A percentile compares a stretch with the other conserved stretches of the same genome.
These are phyloP conservation scores for Yamadazyma dendronema DNA, from an alignment of 1,139 yeast genomes.

Conservation along the genomic window DNA sequence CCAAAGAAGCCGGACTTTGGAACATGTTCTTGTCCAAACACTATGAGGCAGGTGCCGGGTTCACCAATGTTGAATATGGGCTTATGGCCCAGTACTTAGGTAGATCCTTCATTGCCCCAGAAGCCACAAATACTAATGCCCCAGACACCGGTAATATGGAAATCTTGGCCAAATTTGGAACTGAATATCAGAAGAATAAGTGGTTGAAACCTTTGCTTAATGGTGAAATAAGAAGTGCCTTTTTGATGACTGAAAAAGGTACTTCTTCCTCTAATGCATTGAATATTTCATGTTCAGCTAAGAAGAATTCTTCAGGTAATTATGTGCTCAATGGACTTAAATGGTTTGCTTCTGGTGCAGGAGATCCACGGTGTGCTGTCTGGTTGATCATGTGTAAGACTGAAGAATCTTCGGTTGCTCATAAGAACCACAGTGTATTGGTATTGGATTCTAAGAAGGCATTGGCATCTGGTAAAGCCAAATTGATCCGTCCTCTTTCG, in stretches of 20 bases:
- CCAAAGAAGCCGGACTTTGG: slow-evolving; percentile 60
- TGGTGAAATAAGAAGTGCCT: slow-evolving; percentile 65
- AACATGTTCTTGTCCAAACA: slow-evolving; percentile 59
- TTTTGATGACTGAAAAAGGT: slow-evolving; percentile 70
- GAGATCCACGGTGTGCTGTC: slow-evolving; percentile 61
- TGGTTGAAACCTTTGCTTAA: slow-evolving; percentile 58
- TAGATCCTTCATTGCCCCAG: slow-evolving; percentile 55
- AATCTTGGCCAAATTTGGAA: slow-evolving; percentile 60
- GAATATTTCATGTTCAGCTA: slow-evolving; percentile 55
- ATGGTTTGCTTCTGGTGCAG: slow-evolving; percentile 79
- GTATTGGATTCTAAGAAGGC: slow-evolving; percentile 56
- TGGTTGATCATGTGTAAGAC: slow-evolving; percentile 74
- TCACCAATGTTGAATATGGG: slow-evolving; percentile 65
- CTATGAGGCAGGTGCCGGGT: slow-evolving; percentile 63
- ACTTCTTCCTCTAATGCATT: slow-evolving; percentile 68
- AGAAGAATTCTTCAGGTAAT: slow-evolving; percentile 41
- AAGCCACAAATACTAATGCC: slow-evolving; percentile 62
- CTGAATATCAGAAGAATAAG: slow-evolving; percentile 46
- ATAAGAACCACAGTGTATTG: slow-evolving; percentile 60
- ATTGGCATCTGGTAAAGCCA: slow-evolving; percentile 50
- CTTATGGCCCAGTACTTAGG: slow-evolving; percentile 72
- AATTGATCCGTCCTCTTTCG: slow-evolving; percentile 51
- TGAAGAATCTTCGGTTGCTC: slow-evolving; percentile 31
- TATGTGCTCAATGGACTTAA: slow-evolving; percentile 64
- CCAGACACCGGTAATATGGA: slow-evolving; percentile 84